These are phyloP conservation scores for Fusarium sp. DNA, from an alignment of 2,329 filamentous ascomycete genomes.

Conservation along the genomic window DNA sequence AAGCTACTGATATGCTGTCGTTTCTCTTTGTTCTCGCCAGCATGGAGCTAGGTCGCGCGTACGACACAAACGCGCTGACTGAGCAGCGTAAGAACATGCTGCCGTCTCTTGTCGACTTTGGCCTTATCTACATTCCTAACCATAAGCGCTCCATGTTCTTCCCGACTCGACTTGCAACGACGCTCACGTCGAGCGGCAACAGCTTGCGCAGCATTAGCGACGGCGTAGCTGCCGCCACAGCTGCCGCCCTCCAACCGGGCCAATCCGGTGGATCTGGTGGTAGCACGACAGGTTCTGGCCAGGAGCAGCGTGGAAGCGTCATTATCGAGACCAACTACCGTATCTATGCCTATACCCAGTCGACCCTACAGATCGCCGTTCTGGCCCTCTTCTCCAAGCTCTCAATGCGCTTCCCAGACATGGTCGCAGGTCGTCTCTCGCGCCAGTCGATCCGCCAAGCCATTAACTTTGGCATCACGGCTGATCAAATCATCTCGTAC, in stretches of 20 bases:
- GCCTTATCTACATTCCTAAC: constrained; percentile 82
- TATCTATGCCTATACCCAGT: constrained; percentile 95
- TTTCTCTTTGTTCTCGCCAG: constrained; percentile 97
- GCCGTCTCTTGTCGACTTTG: constrained; percentile 90
- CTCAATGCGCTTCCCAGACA: constrained; percentile 91
- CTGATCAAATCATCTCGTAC: constrained; percentile 95
- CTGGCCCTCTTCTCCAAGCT: constrained; percentile 90
- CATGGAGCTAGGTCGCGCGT: constrained; percentile 90
- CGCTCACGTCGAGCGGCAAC: constrained; percentile 82
- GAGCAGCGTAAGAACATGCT: constrained; percentile 88
- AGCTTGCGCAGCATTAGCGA: constrained; percentile 77
- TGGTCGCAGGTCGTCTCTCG: constrained; percentile 91
- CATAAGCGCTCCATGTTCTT: constrained; percentile 76
- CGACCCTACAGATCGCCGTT: constrained; percentile 93
- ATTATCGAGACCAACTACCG: constrained; percentile 99
- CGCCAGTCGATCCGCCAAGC: constrained; percentile 89
- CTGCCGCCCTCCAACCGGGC: constrained; percentile 53
- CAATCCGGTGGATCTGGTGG: constrained; percentile 51
- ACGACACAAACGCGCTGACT: constrained; percentile 87
- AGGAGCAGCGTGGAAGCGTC: constrained; percentile 80
- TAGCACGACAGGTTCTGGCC: constrained; percentile 49
- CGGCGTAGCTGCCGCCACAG: constrained; percentile 75
- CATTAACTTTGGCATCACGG: constrained; percentile 90
- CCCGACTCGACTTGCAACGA: constrained; percentile 93
- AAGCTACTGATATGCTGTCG: constrained; percentile 92